Evolutionary conservation across 768 basidiomycete genomes (phyloP).

Genomic region (Mycena vulgaris): DNA sequence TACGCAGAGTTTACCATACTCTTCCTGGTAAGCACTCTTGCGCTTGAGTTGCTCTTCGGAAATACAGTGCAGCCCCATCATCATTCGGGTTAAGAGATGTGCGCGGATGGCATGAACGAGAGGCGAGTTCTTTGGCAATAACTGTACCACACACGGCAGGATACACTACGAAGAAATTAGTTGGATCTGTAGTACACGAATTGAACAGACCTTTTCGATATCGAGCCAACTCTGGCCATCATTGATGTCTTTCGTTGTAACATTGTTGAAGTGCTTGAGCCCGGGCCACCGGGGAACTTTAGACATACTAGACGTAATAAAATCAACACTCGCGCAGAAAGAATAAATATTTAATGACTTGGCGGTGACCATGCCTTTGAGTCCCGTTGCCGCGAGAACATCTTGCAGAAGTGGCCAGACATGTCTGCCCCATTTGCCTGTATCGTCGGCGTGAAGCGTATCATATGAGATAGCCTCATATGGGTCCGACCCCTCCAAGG

Average conservation of each 20-base stretch:
- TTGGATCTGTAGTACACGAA: too few relatives aligned
- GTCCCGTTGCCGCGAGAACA: constrained; percentile 1
- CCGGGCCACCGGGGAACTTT: constrained; percentile 30
- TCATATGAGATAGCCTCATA: constrained; percentile 23
- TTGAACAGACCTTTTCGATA: constrained; percentile 28
- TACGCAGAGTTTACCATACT: constrained; percentile 15
- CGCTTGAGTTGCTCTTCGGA: constrained; percentile 24
- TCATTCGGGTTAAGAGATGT: constrained; percentile 23
- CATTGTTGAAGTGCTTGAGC: constrained; percentile 32
- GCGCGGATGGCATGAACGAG: constrained; percentile 27
- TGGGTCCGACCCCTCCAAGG: constrained; percentile 13
- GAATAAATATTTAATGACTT: constrained; percentile 9
- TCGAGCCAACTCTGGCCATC: constrained; percentile 33
- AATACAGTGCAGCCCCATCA: constrained; percentile 31
- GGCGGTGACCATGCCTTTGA: constrained; percentile 17
- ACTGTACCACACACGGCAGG: constrained; percentile 30
- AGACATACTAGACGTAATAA: constrained; percentile 17
- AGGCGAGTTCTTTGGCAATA: constrained; percentile 21
- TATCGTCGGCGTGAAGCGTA: constrained; percentile 24
- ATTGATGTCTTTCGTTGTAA: constrained; percentile 28
- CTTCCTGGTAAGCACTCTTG: constrained; percentile 22
- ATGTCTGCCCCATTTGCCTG: constrained; percentile 27
- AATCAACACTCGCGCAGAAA: background rate
- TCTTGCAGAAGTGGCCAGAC: constrained; percentile 20
- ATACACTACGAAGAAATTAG: constrained; percentile 15